A percentile compares a stretch with the other conserved stretches of the same genome.
These are phyloP conservation scores for Fragosphaeria purpurea DNA, from an alignment of 2,329 filamentous ascomycete genomes.

Conservation along the genomic window DNA sequence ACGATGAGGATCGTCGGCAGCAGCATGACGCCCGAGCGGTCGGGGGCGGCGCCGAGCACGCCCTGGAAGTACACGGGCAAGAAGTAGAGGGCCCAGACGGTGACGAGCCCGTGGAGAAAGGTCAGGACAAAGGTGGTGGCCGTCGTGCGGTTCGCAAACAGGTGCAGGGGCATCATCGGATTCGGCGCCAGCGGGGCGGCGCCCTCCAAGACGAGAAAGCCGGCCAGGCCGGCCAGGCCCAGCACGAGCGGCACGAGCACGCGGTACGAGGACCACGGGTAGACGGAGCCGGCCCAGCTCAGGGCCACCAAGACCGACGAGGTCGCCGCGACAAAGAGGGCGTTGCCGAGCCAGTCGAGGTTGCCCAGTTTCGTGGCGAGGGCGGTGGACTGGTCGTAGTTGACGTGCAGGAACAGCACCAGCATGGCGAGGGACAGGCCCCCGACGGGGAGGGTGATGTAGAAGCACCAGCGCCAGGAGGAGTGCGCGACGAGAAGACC, in stretches of 20 bases:
- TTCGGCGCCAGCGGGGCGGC: constrained; percentile 8
- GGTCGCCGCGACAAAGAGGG: constrained; percentile 26
- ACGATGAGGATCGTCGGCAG: constrained; percentile 17
- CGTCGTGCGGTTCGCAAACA: constrained; percentile 30
- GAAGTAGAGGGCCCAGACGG: constrained; percentile 28
- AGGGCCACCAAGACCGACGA: constrained; percentile 31
- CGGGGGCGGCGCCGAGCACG: constrained; percentile 23
- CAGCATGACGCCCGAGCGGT: constrained; percentile 19
- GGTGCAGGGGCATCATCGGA: constrained; percentile 30
- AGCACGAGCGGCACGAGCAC: constrained; percentile 32
- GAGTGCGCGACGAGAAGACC: constrained; percentile 9
- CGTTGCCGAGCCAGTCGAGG: constrained; percentile 32
- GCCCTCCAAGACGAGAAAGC: constrained; percentile 19
- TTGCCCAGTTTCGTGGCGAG: constrained; percentile 19
- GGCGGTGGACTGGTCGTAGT: constrained; percentile 14
- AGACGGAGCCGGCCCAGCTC: constrained; percentile 29
- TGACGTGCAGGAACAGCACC: constrained; percentile 23
- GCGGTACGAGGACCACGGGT: constrained; percentile 28
- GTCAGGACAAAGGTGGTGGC: constrained; percentile 22
- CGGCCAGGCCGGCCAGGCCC: constrained; percentile 24
- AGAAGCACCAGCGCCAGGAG: constrained; percentile 28
- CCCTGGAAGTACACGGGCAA: constrained; percentile 37
- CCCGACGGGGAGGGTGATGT: constrained; percentile 28
- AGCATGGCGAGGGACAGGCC: constrained; percentile 18
- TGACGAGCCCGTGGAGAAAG: constrained; percentile 19